phyloP scores from a whole-genome alignment of 2,329 filamentous ascomycete species.

The Exserohilum rostratum region DNA sequence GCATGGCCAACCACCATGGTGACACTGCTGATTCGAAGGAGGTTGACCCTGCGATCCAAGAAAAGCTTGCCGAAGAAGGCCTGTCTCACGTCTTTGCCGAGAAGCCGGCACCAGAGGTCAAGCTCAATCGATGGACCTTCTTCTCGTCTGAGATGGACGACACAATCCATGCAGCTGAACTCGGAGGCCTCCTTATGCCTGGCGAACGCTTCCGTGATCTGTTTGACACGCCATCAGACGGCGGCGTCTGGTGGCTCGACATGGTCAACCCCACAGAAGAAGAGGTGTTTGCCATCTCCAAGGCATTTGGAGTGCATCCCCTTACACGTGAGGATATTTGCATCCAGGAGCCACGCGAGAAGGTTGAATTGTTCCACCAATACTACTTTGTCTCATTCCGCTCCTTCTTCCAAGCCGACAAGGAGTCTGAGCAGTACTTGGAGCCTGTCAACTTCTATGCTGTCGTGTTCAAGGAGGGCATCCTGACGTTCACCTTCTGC shows the following conservation, averaged over 20 bases:
- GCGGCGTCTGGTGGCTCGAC: constrained; percentile 99
- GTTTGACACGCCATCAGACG: constrained; percentile 71
- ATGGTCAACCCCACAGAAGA: constrained; percentile 88
- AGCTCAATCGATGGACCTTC: constrained; percentile 85
- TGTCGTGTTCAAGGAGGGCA: constrained; percentile 93
- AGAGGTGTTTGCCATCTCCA: constrained; percentile 85
- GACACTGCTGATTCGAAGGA: constrained; percentile 39
- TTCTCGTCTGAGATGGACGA: constrained; percentile 95
- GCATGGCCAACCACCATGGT: constrained; percentile 45
- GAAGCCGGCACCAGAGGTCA: constrained; percentile 52
- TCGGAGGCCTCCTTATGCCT: constrained; percentile 85
- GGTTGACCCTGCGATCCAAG: constrained; percentile 46
- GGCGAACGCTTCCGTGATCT: constrained; percentile 89
- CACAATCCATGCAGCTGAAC: constrained; percentile 86
- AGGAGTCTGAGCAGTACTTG: constrained; percentile 79
- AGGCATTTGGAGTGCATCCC: constrained; percentile 93
- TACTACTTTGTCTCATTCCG: constrained; percentile 99
- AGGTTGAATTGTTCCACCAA: constrained; percentile 95
- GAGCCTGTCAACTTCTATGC: constrained; percentile 97
- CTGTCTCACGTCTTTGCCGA: constrained; percentile 44
- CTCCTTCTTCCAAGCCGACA: constrained; percentile 85
- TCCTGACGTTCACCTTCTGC: constrained; percentile 91
- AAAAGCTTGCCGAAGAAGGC: constrained; percentile 52
- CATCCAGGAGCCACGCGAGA: constrained; percentile 94
- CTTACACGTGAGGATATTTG: constrained; percentile 96